Conservation (phyloP, 768 basidiomycete genomes). For the Phlegmacium glaucopus region DNA sequence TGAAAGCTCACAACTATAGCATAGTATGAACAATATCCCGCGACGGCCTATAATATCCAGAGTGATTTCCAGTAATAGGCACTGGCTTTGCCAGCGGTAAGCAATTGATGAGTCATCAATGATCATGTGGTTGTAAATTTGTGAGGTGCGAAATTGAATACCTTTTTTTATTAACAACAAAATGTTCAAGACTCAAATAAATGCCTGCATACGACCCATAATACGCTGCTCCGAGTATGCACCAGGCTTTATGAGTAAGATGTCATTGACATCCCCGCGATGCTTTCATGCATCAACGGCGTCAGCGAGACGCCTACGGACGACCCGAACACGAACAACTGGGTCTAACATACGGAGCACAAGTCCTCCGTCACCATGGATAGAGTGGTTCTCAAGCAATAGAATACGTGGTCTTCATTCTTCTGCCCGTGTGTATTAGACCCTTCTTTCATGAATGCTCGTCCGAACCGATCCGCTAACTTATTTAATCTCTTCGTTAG, state of each 20-base stretch:
- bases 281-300: not conserved
- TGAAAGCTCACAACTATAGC: no score
- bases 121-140: no score
- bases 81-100: no score
- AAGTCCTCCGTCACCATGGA: not conserved
- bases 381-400: not conserved
- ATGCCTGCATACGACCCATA: not conserved
- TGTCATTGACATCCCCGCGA: not conserved
- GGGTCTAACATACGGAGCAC: not conserved
- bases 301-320: not conserved
- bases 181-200: not conserved
- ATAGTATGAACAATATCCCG: no score
- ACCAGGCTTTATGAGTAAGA: not conserved
- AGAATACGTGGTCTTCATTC: conserved; percentile 15
- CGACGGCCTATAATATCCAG: no score
- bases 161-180: no score
- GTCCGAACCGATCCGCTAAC: not conserved
- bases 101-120: no score
- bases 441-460: not conserved
- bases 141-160: no score
- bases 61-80: no score
- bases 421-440: conserved; percentile 14
- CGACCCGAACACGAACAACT: not conserved
- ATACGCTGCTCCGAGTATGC: not conserved
- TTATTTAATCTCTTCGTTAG: conserved; percentile 2